Evolutionary conservation across 805 yeast species (phyloP).

Genomic region (Kuraishia borneana): DNA sequence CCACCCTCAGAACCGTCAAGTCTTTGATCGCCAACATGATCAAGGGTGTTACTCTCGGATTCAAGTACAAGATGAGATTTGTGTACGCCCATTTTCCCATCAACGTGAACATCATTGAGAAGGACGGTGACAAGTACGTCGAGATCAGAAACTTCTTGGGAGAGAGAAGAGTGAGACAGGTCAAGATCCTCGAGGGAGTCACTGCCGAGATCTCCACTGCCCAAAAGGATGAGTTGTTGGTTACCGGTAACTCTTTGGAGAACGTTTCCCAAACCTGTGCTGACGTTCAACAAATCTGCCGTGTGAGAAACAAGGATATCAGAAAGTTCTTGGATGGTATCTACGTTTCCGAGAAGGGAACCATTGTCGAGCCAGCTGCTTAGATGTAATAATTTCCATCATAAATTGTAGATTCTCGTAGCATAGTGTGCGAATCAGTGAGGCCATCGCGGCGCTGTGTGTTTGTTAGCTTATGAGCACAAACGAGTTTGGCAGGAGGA

Average conservation of each 20-base stretch:
- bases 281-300: constrained; percentile 94
- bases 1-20: constrained; percentile 97
- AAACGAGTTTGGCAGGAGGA: constrained; percentile 46
- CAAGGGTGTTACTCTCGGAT: constrained; percentile 99
- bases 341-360: constrained; percentile 94
- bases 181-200: constrained; percentile 85
- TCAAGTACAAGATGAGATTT: constrained; percentile 99
- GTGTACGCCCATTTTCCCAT: constrained; percentile 99
- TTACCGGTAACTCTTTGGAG: constrained; percentile 93
- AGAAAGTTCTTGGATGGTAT: constrained; percentile 99
- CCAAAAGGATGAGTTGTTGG: constrained; percentile 90
- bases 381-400: no score
- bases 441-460: no score
- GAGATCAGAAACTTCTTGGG: constrained; percentile 99
- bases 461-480: no score
- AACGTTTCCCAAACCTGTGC: constrained; percentile 98
- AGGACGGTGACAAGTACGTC: constrained; percentile 61
- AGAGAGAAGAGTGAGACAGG: constrained; percentile 93
- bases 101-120: constrained; percentile 84
- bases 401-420: no score
- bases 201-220: constrained; percentile 65
- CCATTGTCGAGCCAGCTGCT: constrained; percentile 31
- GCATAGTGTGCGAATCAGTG: no score
- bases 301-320: constrained; percentile 99
- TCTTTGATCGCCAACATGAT: constrained; percentile 88